A percentile compares a stretch with the other conserved stretches of the same genome.
These are phyloP conservation scores for Saturnispora quitensis DNA, from an alignment of 805 yeast species.

Conservation along the genomic window DNA sequence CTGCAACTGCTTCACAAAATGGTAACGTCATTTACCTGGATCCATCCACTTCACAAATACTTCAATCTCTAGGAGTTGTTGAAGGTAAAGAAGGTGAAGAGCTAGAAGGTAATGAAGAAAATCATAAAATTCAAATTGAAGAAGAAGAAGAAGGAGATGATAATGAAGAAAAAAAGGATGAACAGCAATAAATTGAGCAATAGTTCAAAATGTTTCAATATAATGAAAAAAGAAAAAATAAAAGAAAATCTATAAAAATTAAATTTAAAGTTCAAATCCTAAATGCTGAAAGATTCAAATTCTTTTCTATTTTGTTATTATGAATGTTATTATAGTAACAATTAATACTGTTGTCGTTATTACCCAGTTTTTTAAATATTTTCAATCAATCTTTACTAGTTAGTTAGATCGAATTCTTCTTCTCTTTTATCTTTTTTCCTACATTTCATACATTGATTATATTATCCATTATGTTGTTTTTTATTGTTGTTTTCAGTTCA, in stretches of 20 bases:
- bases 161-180: slow-evolving; percentile 11
- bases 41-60: slow-evolving; percentile 53
- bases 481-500: not conserved
- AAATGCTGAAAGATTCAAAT: not conserved
- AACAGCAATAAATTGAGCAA: slow-evolving; percentile 1
- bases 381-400: slow-evolving; percentile 5
- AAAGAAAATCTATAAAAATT: not conserved
- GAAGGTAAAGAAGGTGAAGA: slow-evolving; percentile 27
- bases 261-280: not conserved
- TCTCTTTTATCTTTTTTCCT: not conserved
- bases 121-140: slow-evolving; percentile 8
- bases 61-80: slow-evolving; percentile 40
- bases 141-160: slow-evolving; percentile 18
- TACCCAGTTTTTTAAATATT: not conserved
- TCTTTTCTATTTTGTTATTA: not conserved
- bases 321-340: not conserved
- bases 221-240: not conserved
- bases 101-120: slow-evolving; percentile 20
- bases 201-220: not conserved
- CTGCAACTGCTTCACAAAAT: slow-evolving; percentile 44
- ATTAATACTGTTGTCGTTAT: not conserved
- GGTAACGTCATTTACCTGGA: slow-evolving; percentile 60
- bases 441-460: not conserved
- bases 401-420: slow-evolving; percentile 2
- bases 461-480: not conserved